Conservation (phyloP, 2,329 filamentous ascomycete genomes). For the Scedosporium minutisporum region DNA sequence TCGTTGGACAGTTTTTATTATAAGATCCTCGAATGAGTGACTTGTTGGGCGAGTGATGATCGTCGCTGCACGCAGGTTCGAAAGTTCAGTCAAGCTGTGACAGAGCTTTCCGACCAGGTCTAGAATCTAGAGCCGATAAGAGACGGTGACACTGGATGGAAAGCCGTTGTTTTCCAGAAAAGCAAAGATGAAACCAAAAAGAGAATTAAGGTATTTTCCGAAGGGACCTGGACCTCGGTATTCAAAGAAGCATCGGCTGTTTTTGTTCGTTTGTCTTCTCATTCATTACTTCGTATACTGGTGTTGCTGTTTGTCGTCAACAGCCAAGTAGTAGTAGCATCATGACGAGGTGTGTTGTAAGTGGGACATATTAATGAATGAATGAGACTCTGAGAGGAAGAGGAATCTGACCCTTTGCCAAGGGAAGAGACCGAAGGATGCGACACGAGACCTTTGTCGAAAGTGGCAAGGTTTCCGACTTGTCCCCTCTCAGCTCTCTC, state of each 20-base stretch:
- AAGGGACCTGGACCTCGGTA: no score
- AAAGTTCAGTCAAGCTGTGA: no score
- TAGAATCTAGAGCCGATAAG: no score
- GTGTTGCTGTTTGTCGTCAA: not conserved
- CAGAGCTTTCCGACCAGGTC: no score
- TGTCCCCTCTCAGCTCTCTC: no score
- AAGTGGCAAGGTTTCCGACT: not conserved
- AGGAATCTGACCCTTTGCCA: not conserved
- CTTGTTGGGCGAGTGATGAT: no score
- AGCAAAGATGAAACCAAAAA: not conserved
- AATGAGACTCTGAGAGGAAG: not conserved
- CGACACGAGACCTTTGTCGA: not conserved
- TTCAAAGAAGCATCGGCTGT: not conserved
- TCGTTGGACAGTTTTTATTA: no score
- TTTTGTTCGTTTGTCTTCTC: constrained; percentile 1
- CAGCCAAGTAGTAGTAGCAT: no score
- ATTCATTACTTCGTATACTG: not conserved
- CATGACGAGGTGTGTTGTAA: no score
- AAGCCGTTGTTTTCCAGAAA: not conserved
- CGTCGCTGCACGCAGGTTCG: no score
- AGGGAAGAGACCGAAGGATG: not conserved
- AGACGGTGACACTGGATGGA: no score
- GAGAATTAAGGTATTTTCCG: not conserved
- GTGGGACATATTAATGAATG: not conserved
- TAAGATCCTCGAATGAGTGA: no score